Conservation (phyloP, 768 basidiomycete genomes). For the Termitomyces sp. region DNA sequence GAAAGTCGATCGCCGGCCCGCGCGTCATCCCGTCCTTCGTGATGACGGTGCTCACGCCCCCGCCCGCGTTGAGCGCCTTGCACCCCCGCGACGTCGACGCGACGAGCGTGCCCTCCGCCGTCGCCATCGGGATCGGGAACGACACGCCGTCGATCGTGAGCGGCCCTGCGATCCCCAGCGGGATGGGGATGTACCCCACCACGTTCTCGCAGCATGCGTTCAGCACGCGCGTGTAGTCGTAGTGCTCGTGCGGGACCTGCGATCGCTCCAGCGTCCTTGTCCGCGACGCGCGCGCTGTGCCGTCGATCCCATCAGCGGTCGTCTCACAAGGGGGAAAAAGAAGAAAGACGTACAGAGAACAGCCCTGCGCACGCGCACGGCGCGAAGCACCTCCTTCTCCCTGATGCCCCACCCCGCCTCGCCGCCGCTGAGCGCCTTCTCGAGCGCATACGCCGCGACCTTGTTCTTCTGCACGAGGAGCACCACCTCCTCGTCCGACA, state of each 20-base stretch:
- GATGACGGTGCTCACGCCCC: conserved; percentile 92
- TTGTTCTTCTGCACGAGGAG: conserved; percentile 85
- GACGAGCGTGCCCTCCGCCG: conserved; percentile 98
- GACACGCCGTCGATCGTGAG: conserved; percentile 82
- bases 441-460: conserved; percentile 91
- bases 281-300: conserved; percentile 71
- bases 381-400: conserved; percentile 62
- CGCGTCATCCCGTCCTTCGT: conserved; percentile 96
- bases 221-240: conserved; percentile 91
- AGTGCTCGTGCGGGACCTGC: conserved; percentile 75
- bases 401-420: conserved; percentile 38
- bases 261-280: conserved; percentile 84
- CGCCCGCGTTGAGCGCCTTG: conserved; percentile 95
- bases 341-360: conserved; percentile 70
- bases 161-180: conserved; percentile 95
- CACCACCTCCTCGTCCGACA: conserved; percentile 93
- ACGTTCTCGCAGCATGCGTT: conserved; percentile 99
- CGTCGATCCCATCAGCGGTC: conserved; percentile 1
- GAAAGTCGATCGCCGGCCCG: conserved; percentile 98
- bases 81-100: conserved; percentile 97
- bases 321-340: background rate
- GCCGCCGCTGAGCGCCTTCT: conserved; percentile 74
- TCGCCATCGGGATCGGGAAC: conserved; percentile 97
- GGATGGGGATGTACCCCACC: conserved; percentile 93
- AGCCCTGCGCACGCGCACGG: conserved; percentile 81